phyloP scores from a whole-genome alignment of 2,329 filamentous ascomycete genomes.

The Penicillium aurantiogriseum region DNA sequence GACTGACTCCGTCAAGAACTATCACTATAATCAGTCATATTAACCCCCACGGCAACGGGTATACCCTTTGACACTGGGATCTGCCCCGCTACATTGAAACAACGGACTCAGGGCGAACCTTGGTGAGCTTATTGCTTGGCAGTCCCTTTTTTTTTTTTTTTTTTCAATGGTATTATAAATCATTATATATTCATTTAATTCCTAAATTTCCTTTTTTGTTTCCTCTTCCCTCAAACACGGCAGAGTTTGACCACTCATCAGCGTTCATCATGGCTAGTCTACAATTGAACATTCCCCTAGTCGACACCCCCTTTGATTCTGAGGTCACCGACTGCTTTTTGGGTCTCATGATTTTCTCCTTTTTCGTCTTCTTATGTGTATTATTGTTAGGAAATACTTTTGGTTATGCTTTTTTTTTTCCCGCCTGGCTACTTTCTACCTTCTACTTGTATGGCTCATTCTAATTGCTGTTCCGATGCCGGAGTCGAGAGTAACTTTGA shows the following conservation, averaged over 20 bases:
- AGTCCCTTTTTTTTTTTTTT: slow-evolving; percentile 17
- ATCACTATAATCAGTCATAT: slow-evolving; percentile 13
- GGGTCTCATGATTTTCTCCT: slow-evolving; percentile 22
- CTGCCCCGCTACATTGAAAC: slow-evolving; percentile 39
- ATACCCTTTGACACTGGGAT: slow-evolving; percentile 36
- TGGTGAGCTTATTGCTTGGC: slow-evolving; percentile 34
- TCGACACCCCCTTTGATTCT: slow-evolving; percentile 12
- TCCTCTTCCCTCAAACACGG: slow-evolving; percentile 20
- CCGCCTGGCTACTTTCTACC: not conserved
- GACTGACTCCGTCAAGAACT: not conserved
- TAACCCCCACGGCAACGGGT: slow-evolving; percentile 28
- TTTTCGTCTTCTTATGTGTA: not conserved
- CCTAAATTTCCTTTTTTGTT: slow-evolving; percentile 1
- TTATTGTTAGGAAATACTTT: not conserved
- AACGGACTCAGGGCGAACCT: slow-evolving; percentile 28
- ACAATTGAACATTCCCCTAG: slow-evolving; percentile 23
- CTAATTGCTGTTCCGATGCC: not conserved
- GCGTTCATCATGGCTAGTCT: slow-evolving; percentile 7
- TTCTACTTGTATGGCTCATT: not conserved
- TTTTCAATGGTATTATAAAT: not conserved
- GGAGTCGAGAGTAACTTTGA: not conserved
- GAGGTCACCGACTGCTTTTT: slow-evolving; percentile 26
- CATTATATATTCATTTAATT: not conserved
- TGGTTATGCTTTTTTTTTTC: not conserved
- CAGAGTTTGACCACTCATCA: slow-evolving; percentile 21